Evolutionary conservation across 352 stramenopile species (phyloP).

Genomic region (Phytophthora quininea): DNA sequence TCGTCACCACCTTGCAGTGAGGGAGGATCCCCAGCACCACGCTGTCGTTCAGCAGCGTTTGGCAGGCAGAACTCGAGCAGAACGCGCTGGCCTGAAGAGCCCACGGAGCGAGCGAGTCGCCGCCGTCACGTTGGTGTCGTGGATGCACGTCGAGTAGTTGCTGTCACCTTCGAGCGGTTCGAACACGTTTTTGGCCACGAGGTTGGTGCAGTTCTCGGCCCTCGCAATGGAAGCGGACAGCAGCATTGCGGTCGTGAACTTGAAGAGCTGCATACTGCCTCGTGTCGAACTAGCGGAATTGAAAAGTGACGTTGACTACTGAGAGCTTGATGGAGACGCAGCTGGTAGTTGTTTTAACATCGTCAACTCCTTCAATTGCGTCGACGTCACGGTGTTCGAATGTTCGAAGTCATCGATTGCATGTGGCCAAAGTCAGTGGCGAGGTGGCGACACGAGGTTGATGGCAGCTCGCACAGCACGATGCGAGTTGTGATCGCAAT

Average conservation of each 20-base stretch:
- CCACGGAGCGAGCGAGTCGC: conserved; percentile 10
- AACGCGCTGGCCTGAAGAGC: conserved; percentile 14
- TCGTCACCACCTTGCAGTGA: conserved; percentile 20
- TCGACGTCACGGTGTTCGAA: too few relatives aligned
- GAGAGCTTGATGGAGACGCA: too few relatives aligned
- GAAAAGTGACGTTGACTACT: too few relatives aligned
- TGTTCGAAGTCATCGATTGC: neutral
- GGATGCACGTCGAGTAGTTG: conserved; percentile 21
- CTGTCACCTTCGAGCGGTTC: conserved; percentile 7
- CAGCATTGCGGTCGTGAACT: neutral
- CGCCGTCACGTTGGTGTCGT: conserved; percentile 32
- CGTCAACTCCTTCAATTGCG: too few relatives aligned
- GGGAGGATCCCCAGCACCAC: conserved; percentile 14
- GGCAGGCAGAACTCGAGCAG: conserved; percentile 31
- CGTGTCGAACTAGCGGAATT: too few relatives aligned
- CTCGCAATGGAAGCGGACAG: neutral
- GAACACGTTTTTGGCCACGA: conserved; percentile 4
- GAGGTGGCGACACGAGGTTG: neutral
- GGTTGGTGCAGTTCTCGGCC: conserved; percentile 22
- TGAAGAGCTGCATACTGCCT: conserved; percentile 14
- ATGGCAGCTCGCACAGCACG: conserved; percentile 1
- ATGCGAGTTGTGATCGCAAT: conserved; percentile 9
- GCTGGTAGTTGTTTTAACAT: too few relatives aligned
- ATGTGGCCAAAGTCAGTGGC: neutral
- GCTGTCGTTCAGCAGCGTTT: conserved; percentile 18